Base-by-base conservation (phyloP, 2,329 filamentous ascomycete genomes). In the Paecilomyces niveus region DNA sequence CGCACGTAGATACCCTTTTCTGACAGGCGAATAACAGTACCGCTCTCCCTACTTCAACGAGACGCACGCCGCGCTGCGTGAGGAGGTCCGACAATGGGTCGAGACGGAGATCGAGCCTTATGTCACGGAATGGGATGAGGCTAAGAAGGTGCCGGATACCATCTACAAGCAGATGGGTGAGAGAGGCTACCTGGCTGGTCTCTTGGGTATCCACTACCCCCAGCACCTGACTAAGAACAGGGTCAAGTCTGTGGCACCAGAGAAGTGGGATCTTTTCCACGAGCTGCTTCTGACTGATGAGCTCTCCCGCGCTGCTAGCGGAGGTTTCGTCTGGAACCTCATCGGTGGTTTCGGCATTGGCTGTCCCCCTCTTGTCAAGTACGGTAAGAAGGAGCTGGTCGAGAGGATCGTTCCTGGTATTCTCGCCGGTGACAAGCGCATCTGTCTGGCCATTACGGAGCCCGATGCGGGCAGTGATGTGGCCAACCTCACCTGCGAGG, bases 251-350 rank as follows among this genome's bases (percentile, higher is more conserved):
- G 94, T 99, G 11, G 76, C 88, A 0, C 80, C 89, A 0, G 91
- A 97, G 78, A 88, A 94, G 73, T 99, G 93, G 93, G 94, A 99
- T 78, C 85, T 96, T 52, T 99, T 97, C 86, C 94, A 99, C 78
- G 94, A 99, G 82, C 84, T 97, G 85, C 83, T 97, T 52, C 73
- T 99, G 60, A 97, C 93, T 1, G 94, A 99, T 67, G 94, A 99
- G 82, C 80, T 99, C 52, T 96, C 90, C 45, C 90, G 94, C 57
- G 81, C 86, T 55, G 94, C 88, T 58, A 95, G 90, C 54, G 94
- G 94, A 69, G 94, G 94, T 59, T 89, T 97, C 63, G 92, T 97
- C 22, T 97, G 94, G 94, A 96, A 96, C 75, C 80, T 97, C 68
- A 88, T 97, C 63, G 94, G 93, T 66, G 94, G 94, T n/a, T 97